Evolutionary conservation across 768 basidiomycete species (phyloP).

Genomic region (Sarcomyxa edulis): DNA sequence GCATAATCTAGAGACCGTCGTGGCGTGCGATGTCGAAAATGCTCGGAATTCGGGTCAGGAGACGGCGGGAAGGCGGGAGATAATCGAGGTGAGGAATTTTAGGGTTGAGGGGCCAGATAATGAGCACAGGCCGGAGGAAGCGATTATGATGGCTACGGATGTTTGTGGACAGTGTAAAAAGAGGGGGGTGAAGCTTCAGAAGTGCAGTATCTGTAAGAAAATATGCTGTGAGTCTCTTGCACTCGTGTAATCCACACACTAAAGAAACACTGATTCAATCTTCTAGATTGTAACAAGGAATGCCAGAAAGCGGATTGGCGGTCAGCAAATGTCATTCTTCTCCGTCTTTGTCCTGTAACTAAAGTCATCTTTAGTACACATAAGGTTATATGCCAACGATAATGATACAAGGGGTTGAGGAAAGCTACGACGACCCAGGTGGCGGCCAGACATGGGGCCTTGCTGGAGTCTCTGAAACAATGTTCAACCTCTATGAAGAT

Average conservation of each 20-base stretch:
- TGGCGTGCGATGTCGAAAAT: conserved; percentile 16
- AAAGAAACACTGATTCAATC: not conserved
- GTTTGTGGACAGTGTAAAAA: conserved; percentile 22
- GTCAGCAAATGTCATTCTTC: too few species aligned
- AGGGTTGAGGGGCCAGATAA: conserved; percentile 13
- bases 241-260: too few species aligned
- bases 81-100: conserved; percentile 14
- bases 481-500: too few species aligned
- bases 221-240: conserved; percentile 17
- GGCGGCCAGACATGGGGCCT: too few species aligned
- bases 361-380: too few species aligned
- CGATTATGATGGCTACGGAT: conserved; percentile 22
- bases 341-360: too few species aligned
- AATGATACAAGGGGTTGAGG: too few species aligned
- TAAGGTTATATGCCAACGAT: too few species aligned
- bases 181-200: conserved; percentile 18
- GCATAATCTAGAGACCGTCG: conserved; percentile 19
- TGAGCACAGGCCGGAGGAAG: conserved; percentile 9
- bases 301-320: conserved; percentile 23
- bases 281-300: conserved; percentile 17
- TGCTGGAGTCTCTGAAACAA: too few species aligned
- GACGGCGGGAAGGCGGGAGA: conserved; percentile 6
- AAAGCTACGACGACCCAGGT: too few species aligned
- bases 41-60: conserved; percentile 10
- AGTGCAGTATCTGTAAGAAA: conserved; percentile 21